phyloP scores from a whole-genome alignment of 2,329 filamentous ascomycete species.

The Fusarium robinianum region DNA sequence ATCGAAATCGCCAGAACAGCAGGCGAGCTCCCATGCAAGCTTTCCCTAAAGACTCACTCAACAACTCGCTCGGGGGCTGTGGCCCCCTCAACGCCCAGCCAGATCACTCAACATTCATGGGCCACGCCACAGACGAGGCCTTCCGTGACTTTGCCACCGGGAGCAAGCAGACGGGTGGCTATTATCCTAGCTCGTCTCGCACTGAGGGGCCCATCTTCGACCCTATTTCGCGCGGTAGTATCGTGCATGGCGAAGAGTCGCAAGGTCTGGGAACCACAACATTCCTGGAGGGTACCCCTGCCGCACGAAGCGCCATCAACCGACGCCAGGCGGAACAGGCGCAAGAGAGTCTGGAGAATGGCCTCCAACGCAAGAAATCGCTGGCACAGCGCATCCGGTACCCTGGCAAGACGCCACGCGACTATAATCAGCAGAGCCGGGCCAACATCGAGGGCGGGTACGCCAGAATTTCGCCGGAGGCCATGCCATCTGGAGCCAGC shows the following conservation, averaged over 20 bases:
- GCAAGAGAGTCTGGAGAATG: constrained; percentile 60
- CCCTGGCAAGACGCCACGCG: constrained; percentile 72
- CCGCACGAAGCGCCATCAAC: constrained; percentile 77
- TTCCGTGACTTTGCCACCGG: constrained; percentile 74
- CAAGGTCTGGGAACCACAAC: constrained; percentile 90
- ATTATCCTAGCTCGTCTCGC: constrained; percentile 30
- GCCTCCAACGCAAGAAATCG: constrained; percentile 89
- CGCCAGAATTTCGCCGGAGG: constrained; percentile 47
- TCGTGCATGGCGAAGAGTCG: constrained; percentile 82
- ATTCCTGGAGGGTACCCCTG: constrained; percentile 92
- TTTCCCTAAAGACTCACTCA: constrained; percentile 88
- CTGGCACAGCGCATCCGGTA: constrained; percentile 88
- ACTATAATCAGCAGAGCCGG: constrained; percentile 61
- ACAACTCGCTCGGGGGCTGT: constrained; percentile 87
- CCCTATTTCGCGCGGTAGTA: constrained; percentile 66
- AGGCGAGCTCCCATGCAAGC: constrained; percentile 92
- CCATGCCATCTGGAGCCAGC: constrained; percentile 41
- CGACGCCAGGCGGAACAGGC: constrained; percentile 72
- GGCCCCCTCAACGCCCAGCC: constrained; percentile 82
- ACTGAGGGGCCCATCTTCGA: constrained; percentile 65
- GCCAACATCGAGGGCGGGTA: constrained; percentile 59
- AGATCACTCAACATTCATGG: constrained; percentile 88
- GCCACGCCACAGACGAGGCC: constrained; percentile 77
- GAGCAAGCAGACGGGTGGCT: constrained; percentile 36
- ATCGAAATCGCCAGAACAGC: constrained; percentile 84